phyloP scores from a whole-genome alignment of 2,329 filamentous ascomycete species.

The Exophiala alcalophila region DNA sequence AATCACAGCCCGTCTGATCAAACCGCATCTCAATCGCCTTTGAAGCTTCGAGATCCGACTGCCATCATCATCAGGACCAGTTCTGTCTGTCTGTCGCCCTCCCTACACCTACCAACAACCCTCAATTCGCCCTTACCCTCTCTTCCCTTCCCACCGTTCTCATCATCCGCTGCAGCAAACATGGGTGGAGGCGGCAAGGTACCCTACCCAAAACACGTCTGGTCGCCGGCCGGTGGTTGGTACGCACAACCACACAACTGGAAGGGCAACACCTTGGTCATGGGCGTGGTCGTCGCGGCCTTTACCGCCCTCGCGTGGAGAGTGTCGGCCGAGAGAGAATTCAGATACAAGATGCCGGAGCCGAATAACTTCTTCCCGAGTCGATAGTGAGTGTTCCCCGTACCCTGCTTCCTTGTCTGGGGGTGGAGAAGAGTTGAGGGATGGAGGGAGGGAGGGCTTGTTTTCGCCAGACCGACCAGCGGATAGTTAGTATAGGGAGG shows the following conservation, averaged over 20 bases:
- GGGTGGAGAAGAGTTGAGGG: neutral
- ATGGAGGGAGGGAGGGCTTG: too few species aligned
- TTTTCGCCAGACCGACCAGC: too few species aligned
- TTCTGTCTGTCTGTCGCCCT: neutral
- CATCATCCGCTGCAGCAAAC: constrained; percentile 15
- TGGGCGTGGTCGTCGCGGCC: constrained; percentile 65
- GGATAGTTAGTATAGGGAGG: neutral
- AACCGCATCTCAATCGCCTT: constrained; percentile 9
- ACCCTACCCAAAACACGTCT: constrained; percentile 85
- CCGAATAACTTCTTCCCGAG: constrained; percentile 76
- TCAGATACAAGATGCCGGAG: constrained; percentile 72
- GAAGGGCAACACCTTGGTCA: constrained; percentile 83
- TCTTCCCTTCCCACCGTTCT: neutral
- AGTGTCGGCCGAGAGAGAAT: constrained; percentile 70
- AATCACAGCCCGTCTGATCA: constrained; percentile 6
- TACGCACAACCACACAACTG: constrained; percentile 93
- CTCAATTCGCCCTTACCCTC: neutral
- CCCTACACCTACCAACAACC: neutral
- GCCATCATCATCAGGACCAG: neutral
- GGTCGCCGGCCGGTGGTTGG: constrained; percentile 98
- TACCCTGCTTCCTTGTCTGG: neutral
- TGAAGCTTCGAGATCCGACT: neutral
- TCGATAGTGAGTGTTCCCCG: constrained; percentile 63
- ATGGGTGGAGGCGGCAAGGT: constrained; percentile 78
- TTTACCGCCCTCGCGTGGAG: constrained; percentile 67